A percentile compares a stretch with the other conserved stretches of the same genome.
These are phyloP conservation scores for Fusarium sp. DNA, from an alignment of 2,329 filamentous ascomycete species.

Conservation along the genomic window DNA sequence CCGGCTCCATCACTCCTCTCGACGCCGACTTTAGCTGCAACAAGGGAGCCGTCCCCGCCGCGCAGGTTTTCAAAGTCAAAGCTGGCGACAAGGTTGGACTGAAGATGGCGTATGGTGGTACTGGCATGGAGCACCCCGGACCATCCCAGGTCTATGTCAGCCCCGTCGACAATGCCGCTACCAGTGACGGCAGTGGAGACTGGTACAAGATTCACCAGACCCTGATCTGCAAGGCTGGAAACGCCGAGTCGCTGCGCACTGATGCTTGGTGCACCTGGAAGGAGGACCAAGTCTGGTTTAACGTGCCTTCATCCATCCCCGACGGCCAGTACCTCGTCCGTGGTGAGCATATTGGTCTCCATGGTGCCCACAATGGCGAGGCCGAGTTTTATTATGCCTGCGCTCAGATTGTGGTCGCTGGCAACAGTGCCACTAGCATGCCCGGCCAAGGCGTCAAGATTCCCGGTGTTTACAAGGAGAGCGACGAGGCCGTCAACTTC, in stretches of 20 bases:
- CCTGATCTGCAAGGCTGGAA: not conserved
- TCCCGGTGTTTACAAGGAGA: not conserved
- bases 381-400: constrained; percentile 38
- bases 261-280: not conserved
- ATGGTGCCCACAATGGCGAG: constrained; percentile 30
- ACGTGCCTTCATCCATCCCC: not conserved
- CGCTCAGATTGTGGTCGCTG: constrained; percentile 30
- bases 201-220: constrained; percentile 1
- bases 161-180: not conserved
- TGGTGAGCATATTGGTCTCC: constrained; percentile 34
- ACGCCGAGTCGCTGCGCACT: not conserved
- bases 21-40: not conserved
- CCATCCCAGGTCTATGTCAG: constrained; percentile 1
- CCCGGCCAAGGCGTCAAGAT: not conserved
- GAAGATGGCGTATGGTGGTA: not conserved
- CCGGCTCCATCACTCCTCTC: not conserved
- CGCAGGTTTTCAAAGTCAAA: not conserved
- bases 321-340: constrained; percentile 28
- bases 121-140: not conserved
- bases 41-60: not conserved
- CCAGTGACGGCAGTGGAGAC: not conserved
- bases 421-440: not conserved
- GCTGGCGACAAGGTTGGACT: not conserved
- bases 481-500: not conserved
- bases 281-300: not conserved